phyloP scores from a whole-genome alignment of 768 basidiomycete genomes.

The Trametes cinnabarina region DNA sequence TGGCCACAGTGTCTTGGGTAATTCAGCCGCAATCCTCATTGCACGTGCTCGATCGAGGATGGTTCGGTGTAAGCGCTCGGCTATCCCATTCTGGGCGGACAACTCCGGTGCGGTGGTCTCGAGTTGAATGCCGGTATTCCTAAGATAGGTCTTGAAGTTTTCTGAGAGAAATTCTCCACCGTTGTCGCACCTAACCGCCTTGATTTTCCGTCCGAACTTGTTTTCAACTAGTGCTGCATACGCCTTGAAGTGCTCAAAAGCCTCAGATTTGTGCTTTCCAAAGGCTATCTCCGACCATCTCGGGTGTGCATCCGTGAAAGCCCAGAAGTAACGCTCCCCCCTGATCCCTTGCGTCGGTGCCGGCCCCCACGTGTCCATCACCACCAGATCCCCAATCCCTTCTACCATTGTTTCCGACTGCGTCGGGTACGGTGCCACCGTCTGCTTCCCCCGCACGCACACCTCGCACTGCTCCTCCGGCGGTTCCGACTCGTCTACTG shows the following conservation, averaged over 20 bases:
- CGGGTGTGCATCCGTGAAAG: constrained; percentile 23
- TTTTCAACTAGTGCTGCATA: constrained; percentile 3
- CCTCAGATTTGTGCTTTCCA: constrained; percentile 5
- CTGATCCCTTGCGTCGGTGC: constrained; percentile 5
- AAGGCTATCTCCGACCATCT: not conserved
- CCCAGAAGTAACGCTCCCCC: constrained; percentile 21
- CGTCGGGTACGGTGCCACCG: not conserved
- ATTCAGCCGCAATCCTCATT: constrained; percentile 15
- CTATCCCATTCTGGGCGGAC: constrained; percentile 24
- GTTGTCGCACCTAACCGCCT: constrained; percentile 19
- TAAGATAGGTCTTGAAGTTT: constrained; percentile 6
- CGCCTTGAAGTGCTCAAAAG: not conserved
- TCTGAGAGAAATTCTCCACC: constrained; percentile 26
- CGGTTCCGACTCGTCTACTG: not conserved
- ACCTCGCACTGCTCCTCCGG: constrained; percentile 15
- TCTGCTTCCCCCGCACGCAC: constrained; percentile 27
- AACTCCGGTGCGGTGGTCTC: constrained; percentile 24
- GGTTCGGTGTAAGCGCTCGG: constrained; percentile 27
- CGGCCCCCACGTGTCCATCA: constrained; percentile 22
- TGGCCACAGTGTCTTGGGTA: constrained; percentile 25
- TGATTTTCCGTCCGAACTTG: constrained; percentile 1
- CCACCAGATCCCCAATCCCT: not conserved
- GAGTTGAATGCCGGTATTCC: constrained; percentile 16
- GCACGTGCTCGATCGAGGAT: constrained; percentile 16
- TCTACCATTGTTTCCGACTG: not conserved